phyloP scores from a whole-genome alignment of 768 basidiomycete genomes.

The Calocybe gangraenosa region DNA sequence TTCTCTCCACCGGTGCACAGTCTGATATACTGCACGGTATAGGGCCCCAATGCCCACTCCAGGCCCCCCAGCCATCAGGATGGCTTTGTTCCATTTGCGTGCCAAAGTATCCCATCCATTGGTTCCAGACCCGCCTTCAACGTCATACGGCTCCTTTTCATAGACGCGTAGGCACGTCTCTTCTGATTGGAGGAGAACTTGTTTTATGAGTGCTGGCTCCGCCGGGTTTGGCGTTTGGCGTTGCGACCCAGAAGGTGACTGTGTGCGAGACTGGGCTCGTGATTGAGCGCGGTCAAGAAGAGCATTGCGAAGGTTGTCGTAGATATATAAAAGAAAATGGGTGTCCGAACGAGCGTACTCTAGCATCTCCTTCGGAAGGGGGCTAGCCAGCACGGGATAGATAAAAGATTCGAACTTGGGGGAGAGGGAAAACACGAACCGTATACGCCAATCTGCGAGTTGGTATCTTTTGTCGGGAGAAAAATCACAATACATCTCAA shows the following conservation, averaged over 20 bases:
- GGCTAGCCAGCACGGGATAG: slow-evolving; percentile 32
- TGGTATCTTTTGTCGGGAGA: slow-evolving; percentile 94
- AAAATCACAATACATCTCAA: slow-evolving; percentile 88
- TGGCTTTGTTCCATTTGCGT: slow-evolving; percentile 77
- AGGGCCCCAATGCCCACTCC: slow-evolving; percentile 32
- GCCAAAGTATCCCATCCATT: slow-evolving; percentile 78
- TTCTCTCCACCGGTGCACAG: slow-evolving; percentile 84
- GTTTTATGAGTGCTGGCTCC: slow-evolving; percentile 41
- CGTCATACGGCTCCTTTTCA: slow-evolving; percentile 67
- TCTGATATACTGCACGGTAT: slow-evolving; percentile 62
- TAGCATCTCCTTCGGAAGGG: slow-evolving; percentile 85
- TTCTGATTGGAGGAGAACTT: slow-evolving; percentile 68
- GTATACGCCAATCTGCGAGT: slow-evolving; percentile 95
- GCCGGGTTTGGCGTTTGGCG: slow-evolving; percentile 16
- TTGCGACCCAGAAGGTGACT: slow-evolving; percentile 20
- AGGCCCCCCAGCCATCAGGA: slow-evolving; percentile 36
- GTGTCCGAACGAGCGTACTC: slow-evolving; percentile 94
- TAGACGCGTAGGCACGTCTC: slow-evolving; percentile 75
- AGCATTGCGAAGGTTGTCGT: slow-evolving; percentile 85
- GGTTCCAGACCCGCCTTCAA: slow-evolving; percentile 54
- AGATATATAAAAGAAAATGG: slow-evolving; percentile 90
- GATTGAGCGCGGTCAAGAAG: slow-evolving; percentile 69
- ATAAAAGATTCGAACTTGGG: not conserved
- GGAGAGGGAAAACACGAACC: slow-evolving; percentile 36
- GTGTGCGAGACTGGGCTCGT: slow-evolving; percentile 33